phyloP scores from a whole-genome alignment of 768 basidiomycete genomes.

The Hortiboletus campestris region DNA sequence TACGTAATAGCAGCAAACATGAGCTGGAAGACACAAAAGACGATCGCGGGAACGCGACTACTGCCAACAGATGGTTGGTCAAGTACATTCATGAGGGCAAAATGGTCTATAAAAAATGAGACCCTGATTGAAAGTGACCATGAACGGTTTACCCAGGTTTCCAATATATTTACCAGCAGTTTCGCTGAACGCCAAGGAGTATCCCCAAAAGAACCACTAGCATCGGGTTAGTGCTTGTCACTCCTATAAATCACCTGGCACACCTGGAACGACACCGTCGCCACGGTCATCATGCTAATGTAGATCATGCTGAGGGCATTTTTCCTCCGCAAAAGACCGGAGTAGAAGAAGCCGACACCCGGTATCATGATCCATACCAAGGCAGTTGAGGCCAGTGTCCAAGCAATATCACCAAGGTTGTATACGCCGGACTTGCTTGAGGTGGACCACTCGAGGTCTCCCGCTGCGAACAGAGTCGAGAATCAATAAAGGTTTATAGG shows the following conservation, averaged over 20 bases:
- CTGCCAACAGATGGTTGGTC: constrained; percentile 73
- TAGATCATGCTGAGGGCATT: constrained; percentile 92
- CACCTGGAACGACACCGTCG: constrained; percentile 83
- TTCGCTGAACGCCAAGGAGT: constrained; percentile 86
- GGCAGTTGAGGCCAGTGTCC: constrained; percentile 71
- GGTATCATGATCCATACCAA: constrained; percentile 86
- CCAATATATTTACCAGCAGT: constrained; percentile 77
- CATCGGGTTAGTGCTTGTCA: constrained; percentile 2
- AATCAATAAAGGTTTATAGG: neutral
- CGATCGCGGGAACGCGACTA: constrained; percentile 64
- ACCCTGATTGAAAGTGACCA: neutral
- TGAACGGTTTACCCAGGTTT: constrained; percentile 59
- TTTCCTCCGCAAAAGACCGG: constrained; percentile 87
- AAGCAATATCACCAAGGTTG: constrained; percentile 66
- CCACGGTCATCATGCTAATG: constrained; percentile 72
- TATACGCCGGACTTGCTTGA: constrained; percentile 35
- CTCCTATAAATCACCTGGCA: constrained; percentile 43
- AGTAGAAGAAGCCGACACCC: constrained; percentile 86
- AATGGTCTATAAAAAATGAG: constrained; percentile 59
- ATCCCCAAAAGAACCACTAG: constrained; percentile 98
- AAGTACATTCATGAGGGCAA: constrained; percentile 78
- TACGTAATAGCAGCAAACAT: constrained; percentile 92
- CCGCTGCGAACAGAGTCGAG: constrained; percentile 29
- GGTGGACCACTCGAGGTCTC: constrained; percentile 35
- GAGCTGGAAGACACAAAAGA: constrained; percentile 82